Evolutionary conservation across 768 basidiomycete species (phyloP).

Genomic region (Suillus hirtellus): DNA sequence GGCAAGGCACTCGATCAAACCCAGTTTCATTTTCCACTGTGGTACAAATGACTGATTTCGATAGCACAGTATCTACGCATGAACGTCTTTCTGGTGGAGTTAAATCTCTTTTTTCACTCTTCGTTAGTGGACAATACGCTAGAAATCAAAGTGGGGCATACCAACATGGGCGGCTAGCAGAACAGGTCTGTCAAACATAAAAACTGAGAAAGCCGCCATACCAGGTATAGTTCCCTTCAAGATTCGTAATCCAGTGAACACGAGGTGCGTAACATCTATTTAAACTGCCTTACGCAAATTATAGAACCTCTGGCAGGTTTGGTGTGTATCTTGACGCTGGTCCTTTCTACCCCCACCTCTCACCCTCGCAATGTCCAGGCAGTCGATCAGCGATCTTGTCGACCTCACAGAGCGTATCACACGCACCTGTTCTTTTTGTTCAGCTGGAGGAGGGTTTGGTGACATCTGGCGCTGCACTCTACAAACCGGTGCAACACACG

Average conservation of each 20-base stretch:
- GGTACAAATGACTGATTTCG: too few relatives aligned
- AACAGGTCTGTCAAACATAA: neutral
- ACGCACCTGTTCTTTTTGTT: neutral
- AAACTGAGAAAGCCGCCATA: neutral
- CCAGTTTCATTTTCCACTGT: neutral
- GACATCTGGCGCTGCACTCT: conserved; percentile 5
- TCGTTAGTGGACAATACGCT: neutral
- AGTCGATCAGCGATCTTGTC: neutral
- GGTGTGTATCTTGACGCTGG: conserved; percentile 2
- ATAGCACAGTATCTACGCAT: too few relatives aligned
- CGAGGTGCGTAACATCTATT: conserved; percentile 5
- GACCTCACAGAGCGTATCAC: conserved; percentile 9
- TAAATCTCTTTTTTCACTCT: neutral
- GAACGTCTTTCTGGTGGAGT: neutral
- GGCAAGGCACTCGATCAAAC: neutral
- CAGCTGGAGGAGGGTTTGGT: conserved; percentile 5
- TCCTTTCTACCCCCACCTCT: neutral
- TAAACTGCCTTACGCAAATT: neutral
- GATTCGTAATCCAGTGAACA: conserved; percentile 1
- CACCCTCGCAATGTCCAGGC: neutral
- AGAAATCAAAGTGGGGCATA: neutral
- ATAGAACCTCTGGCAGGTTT: conserved; percentile 1
- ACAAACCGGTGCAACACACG: neutral
- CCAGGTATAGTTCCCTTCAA: neutral
- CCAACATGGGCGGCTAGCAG: neutral